Conservation (phyloP, 305 asterid genomes). For the Fraxinus dipetala region DNA sequence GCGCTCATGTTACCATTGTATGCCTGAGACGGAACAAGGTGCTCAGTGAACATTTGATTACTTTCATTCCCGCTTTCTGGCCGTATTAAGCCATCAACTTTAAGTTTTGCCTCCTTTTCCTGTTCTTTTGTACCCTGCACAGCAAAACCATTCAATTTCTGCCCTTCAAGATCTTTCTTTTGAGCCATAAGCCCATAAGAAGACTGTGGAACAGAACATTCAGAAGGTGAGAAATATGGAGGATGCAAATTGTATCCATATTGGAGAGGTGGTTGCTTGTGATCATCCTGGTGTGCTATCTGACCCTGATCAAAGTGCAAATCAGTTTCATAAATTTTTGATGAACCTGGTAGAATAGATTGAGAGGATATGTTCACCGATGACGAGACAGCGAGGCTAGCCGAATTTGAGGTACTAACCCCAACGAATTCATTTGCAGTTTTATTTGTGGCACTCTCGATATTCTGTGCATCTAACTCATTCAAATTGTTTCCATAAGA, state of each 20-base stretch:
- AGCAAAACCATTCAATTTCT: conserved; percentile 22
- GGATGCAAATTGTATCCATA: conserved; percentile 32
- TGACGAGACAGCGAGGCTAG: conserved; percentile 35
- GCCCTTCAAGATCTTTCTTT: conserved; percentile 39
- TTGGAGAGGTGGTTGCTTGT: conserved; percentile 36
- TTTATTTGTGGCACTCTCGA: conserved; percentile 36
- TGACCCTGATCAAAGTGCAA: conserved; percentile 32
- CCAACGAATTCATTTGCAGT: conserved; percentile 37
- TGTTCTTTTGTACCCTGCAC: conserved; percentile 30
- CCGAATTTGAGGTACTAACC: conserved; percentile 28
- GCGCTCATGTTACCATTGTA: conserved; percentile 30
- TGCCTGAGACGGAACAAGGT: conserved; percentile 22
- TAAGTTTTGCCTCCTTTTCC: conserved; percentile 36
- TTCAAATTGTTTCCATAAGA: conserved; percentile 51
- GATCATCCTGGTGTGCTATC: conserved; percentile 32
- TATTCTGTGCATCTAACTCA: conserved; percentile 45
- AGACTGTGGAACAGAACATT: conserved; percentile 34
- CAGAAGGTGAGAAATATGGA: conserved; percentile 32
- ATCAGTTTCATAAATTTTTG: conserved; percentile 34
- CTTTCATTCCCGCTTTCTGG: conserved; percentile 30
- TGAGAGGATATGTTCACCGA: conserved; percentile 31
- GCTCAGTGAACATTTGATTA: conserved; percentile 31
- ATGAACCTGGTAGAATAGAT: conserved; percentile 32
- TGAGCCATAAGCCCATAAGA: conserved; percentile 32
- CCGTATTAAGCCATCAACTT: conserved; percentile 30